Evolutionary conservation across 768 basidiomycete species (phyloP), one percentile per base, ranked within the genome.

Genomic region (Russula griseocarnosa): DNA sequence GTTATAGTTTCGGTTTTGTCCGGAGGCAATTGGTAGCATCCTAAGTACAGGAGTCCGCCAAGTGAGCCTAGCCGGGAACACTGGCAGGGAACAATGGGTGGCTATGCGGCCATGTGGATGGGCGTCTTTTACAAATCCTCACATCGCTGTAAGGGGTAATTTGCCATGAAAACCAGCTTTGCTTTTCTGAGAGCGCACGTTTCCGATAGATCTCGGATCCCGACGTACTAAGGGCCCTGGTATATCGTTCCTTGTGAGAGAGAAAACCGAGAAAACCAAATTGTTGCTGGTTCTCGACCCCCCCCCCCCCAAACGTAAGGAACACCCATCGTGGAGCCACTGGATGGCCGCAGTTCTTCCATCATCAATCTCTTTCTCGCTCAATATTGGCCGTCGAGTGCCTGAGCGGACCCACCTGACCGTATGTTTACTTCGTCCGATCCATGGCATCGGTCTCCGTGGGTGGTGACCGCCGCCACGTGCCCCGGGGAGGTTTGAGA

Each of bases 91-190:
- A 13, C 49, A 38, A 26, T 11, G 9, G 16, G 42, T 38, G 61
- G 13, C 56, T 36, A 63, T 63, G 50, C 57, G 61, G 7, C 51
- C 61, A 52, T 38, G 10, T 53, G 55, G 55, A 22, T 9, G 9
- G 1, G 14, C 26, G 7, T 28, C 20, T 18, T 38, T 28, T 34
- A 26, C 58, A 38, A 46, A 59, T 54, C 57, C 38, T 22, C 20
- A 22, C 22, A 11, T 20, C 26, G 42, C 51, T 30, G 18, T 5
- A 63, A 53, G 63, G 58, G 53, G 44, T 5, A 60, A 64, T 26
- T 42, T 49, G 46, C 44, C 63, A 49, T 59, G 63, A 62, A 62
- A 44, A 62, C 54, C 54, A 55, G 47, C 46, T 60, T 56, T 20
- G 22, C 44, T 65, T 56, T 30, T 7, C 34, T 32, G 54, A 44